Evolutionary conservation across 495 filamentous ascomycete genomes (phyloP), one percentile per base, ranked within the genome.

Genomic region (Apodospora peruviana): DNA sequence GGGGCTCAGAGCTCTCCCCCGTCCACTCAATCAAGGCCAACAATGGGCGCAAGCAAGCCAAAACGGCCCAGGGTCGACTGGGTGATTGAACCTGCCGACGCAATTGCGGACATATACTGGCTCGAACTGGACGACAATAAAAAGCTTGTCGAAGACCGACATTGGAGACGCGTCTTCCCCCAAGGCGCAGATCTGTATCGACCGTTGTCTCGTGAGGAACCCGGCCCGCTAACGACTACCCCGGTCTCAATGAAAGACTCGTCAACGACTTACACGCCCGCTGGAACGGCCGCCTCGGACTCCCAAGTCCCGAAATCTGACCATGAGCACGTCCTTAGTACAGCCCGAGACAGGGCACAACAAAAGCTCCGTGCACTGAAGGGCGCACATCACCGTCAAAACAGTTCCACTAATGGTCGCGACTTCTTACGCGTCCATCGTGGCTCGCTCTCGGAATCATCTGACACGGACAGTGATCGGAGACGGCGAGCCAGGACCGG

Each of bases 51-150:
- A 22, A 53, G 63, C 29, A 85, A 85, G 47, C 64, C 77, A 1
- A 81, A 77, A 55, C 72, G 87, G 37, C 80, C 81, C 7, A 77
- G 83, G 27, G 77, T 84, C n/a, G 89, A 91, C 50, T 95, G 91
- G 90, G 73, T 72, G 2, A 80, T 87, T 9, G 78, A 80, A 35
- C 85, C 90, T 0, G 81, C 83, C 39, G 90, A 95, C 53, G 77
- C 94, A 57, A 68, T 96, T 18, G 87, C 89, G 1, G 91, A 96
- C 67, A 73, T 82, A 10, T 84, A 86, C 50, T 96, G 91, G 91
- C 70, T 90, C 37, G 86, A 94, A 62, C 83, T 88, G 49, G 79
- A 73, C 19, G 69, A 79, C 43, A 87, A 95, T 59, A 90, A 88
- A 58, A 76, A 69, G 40, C 72, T 86, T 10, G 80, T 94, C 20